Conservation (phyloP, 2,329 filamentous ascomycete species). For the Hirsutella minnesotensis region DNA sequence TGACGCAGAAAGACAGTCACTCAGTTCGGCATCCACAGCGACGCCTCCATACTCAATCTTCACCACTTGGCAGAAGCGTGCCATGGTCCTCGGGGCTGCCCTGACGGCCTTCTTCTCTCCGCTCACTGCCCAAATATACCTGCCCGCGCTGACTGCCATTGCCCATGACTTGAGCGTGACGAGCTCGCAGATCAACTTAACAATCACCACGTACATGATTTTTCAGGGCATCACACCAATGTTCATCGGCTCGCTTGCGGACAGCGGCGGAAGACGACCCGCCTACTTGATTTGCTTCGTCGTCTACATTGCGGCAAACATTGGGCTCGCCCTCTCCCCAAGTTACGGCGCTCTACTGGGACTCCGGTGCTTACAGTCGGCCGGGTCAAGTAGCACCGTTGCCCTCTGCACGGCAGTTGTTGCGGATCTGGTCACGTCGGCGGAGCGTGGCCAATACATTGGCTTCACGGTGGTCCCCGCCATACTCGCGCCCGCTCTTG, state of each 20-base stretch:
- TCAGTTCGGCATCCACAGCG: background rate
- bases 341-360: conserved; percentile 38
- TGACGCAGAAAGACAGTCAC: conserved; percentile 8
- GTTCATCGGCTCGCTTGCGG: conserved; percentile 43
- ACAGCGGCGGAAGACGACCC: conserved; percentile 39
- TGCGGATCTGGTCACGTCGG: conserved; percentile 49
- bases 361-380: conserved; percentile 43
- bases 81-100: conserved; percentile 27
- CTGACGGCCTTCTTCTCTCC: conserved; percentile 32
- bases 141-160: conserved; percentile 38
- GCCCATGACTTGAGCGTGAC: conserved; percentile 34
- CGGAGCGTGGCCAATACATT: conserved; percentile 49
- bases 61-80: conserved; percentile 26
- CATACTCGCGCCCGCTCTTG: conserved; percentile 35
- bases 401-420: conserved; percentile 47
- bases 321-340: conserved; percentile 37
- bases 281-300: conserved; percentile 41
- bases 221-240: conserved; percentile 49
- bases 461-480: conserved; percentile 36
- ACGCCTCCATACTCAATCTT: conserved; percentile 23
- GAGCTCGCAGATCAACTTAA: conserved; percentile 32
- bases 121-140: conserved; percentile 38
- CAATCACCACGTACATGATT: conserved; percentile 44
- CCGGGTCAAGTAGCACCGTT: conserved; percentile 46
- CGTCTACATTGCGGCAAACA: conserved; percentile 40